Base-by-base conservation (phyloP, 2,329 filamentous ascomycete genomes). In the Sphaerulina populicola region DNA sequence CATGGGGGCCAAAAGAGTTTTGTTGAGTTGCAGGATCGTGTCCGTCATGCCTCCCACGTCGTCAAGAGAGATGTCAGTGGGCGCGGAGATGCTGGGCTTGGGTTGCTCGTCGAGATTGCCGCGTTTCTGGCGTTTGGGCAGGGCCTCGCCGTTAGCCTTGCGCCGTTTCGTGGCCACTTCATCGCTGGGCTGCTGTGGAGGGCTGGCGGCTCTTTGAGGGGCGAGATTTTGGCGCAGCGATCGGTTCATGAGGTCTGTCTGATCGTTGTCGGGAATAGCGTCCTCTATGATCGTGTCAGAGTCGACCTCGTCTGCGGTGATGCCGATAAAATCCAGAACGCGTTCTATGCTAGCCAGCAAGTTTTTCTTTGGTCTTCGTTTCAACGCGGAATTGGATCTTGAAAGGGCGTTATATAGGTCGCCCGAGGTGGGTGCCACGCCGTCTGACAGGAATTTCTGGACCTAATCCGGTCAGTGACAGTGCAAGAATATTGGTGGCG, bases 331-430 rank as follows among this genome's bases (percentile, higher is more conserved):
- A 6, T 83, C 79, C 12, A 96, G 72, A 0, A 90, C 88, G 6
- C 88, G 77, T 55, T 94, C 88, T 57, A 97, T 88, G 33, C 86
- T 85, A 57, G 93, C 86, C 66, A 95, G 87, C 1, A 97, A 72
- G 0, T 85, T 75, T 54, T 82, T 83, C 68, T 93, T 94, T 36
- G 88, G 88, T 59, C 86, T 82, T 18, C 93, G 77, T 56, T 86
- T 88, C 18, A 97, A 71, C 47, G 85, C 89, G 0, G 89, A 94
- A 66, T 96, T 96, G 11, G 89, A 95, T 45, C 75, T 73, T 60
- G 89, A 87, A 55, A 97, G 88, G 52, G 79, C 80, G 36, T 89
- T 83, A 66, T 93, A 95, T 1, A 94, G 78, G 2, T 47, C 50
- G 8, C 57, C 49, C 6, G 62, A 50, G 36, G 63, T 57, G 1